Conservation (phyloP, 2,329 filamentous ascomycete genomes). For the Fusarium lateritium region DNA sequence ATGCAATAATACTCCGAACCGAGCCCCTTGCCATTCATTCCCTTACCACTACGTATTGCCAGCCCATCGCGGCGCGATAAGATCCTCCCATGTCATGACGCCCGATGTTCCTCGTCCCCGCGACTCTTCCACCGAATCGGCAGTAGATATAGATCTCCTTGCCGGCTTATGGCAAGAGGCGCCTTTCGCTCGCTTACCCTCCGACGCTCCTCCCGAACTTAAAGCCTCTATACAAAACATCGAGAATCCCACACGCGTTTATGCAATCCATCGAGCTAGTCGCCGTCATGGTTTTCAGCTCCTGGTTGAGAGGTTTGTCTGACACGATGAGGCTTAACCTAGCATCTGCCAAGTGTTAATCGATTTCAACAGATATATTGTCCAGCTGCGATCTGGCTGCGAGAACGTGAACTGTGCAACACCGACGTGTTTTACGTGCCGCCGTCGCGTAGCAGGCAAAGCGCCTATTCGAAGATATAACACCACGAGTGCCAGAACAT, state of each 20-base stretch:
- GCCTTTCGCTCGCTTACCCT: slow-evolving; percentile 71
- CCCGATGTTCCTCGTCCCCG: slow-evolving; percentile 39
- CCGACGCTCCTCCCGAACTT: slow-evolving; percentile 72
- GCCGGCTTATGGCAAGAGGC: slow-evolving; percentile 74
- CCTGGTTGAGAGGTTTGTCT: slow-evolving; percentile 74
- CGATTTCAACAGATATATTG: slow-evolving; percentile 74
- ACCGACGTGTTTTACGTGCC: slow-evolving; percentile 84
- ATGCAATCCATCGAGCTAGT: slow-evolving; percentile 72
- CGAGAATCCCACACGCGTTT: slow-evolving; percentile 73
- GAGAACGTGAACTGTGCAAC: slow-evolving; percentile 77
- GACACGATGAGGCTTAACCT: neutral
- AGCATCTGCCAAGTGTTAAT: slow-evolving; percentile 19
- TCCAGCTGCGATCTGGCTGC: slow-evolving; percentile 88
- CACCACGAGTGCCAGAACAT: slow-evolving; percentile 82
- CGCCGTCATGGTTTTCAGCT: slow-evolving; percentile 76
- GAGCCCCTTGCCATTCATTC: slow-evolving; percentile 5
- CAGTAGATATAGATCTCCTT: slow-evolving; percentile 64
- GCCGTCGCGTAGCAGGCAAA: slow-evolving; percentile 75
- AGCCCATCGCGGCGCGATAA: slow-evolving; percentile 31
- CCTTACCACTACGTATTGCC: slow-evolving; percentile 1
- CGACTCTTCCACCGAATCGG: slow-evolving; percentile 42
- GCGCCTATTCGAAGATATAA: slow-evolving; percentile 84
- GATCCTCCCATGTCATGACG: slow-evolving; percentile 47
- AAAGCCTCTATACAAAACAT: slow-evolving; percentile 69
- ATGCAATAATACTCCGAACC: slow-evolving; percentile 7